Conservation (phyloP, 768 basidiomycete species). For the Tylopilus cervinicoccineus region DNA sequence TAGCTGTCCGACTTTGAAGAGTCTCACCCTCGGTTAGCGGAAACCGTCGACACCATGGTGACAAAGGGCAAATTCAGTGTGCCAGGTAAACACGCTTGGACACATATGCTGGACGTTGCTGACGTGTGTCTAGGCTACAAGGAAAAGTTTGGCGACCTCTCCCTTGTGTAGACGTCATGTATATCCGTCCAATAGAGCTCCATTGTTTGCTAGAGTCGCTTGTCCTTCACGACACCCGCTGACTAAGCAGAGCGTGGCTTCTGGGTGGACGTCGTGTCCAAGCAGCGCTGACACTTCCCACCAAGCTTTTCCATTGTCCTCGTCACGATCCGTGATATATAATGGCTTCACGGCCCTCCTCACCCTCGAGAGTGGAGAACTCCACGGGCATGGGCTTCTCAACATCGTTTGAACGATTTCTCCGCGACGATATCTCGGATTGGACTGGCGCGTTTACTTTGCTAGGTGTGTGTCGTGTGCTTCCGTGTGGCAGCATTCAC, state of each 20-base stretch:
- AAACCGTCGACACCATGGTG: constrained; percentile 92
- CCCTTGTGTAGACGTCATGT: constrained; percentile 65
- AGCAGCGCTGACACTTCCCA: not conserved
- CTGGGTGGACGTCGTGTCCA: not conserved
- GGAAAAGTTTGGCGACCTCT: constrained; percentile 96
- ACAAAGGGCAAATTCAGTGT: constrained; percentile 99
- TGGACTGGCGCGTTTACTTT: constrained; percentile 83
- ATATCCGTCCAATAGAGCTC: constrained; percentile 23
- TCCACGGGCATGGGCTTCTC: constrained; percentile 49
- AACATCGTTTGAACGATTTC: constrained; percentile 67
- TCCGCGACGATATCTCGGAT: constrained; percentile 70
- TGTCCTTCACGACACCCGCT: not conserved
- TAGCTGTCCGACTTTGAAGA: constrained; percentile 87
- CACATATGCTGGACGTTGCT: not conserved
- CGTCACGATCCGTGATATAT: constrained; percentile 11
- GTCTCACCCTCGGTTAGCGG: constrained; percentile 88
- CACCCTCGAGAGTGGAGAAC: constrained; percentile 33
- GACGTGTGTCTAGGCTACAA: constrained; percentile 59
- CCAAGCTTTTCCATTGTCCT: constrained; percentile 14
- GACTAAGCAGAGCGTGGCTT: constrained; percentile 30
- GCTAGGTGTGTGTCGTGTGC: constrained; percentile 51
- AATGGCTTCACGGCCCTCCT: constrained; percentile 38
- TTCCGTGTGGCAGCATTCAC: not conserved
- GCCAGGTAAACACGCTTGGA: constrained; percentile 55
- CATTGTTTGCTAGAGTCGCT: not conserved